Percentiles rank a stretch among this genome's conserved stretches.
phyloP scores from a whole-genome alignment of 495 filamentous ascomycete species.

The Sporormia fimetaria region DNA sequence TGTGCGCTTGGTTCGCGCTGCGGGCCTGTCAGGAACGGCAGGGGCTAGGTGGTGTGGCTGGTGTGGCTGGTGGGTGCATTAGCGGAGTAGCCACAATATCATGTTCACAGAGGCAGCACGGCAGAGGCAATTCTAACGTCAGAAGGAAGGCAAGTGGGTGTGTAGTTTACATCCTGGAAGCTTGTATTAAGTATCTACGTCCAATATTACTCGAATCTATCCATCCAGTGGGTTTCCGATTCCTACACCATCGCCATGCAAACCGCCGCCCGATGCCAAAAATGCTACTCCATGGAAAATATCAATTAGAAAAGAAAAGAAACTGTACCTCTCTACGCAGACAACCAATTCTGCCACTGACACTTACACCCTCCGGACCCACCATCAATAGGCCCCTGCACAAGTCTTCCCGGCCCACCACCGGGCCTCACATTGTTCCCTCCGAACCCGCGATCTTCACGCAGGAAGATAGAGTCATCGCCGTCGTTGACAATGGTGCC shows the following conservation, averaged over 20 bases:
- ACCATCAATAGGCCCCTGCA: conserved; percentile 50
- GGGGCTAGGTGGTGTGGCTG: too few relatives aligned
- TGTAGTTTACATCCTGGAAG: too few relatives aligned
- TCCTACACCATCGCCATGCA: conserved; percentile 13
- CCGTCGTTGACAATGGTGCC: conserved; percentile 40
- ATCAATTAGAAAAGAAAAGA: neutral
- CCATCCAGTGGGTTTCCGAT: too few relatives aligned
- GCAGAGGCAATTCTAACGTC: too few relatives aligned
- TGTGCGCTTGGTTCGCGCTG: too few relatives aligned
- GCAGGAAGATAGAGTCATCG: conserved; percentile 39
- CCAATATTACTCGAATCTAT: too few relatives aligned
- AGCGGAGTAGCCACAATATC: too few relatives aligned
- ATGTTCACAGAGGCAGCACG: too few relatives aligned
- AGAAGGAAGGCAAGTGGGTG: too few relatives aligned
- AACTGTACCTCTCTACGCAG: neutral
- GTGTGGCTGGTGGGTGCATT: too few relatives aligned
- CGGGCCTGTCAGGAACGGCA: too few relatives aligned
- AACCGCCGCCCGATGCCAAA: conserved; percentile 9
- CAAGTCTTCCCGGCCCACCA: conserved; percentile 38
- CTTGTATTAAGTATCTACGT: too few relatives aligned
- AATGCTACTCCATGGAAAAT: neutral
- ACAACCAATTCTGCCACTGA: conserved; percentile 55
- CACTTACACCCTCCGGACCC: conserved; percentile 66
- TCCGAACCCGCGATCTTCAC: conserved; percentile 48
- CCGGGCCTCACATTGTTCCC: conserved; percentile 52